Base-by-base conservation (phyloP, 2,329 filamentous ascomycete species). In the Xylariaceae sp. region DNA sequence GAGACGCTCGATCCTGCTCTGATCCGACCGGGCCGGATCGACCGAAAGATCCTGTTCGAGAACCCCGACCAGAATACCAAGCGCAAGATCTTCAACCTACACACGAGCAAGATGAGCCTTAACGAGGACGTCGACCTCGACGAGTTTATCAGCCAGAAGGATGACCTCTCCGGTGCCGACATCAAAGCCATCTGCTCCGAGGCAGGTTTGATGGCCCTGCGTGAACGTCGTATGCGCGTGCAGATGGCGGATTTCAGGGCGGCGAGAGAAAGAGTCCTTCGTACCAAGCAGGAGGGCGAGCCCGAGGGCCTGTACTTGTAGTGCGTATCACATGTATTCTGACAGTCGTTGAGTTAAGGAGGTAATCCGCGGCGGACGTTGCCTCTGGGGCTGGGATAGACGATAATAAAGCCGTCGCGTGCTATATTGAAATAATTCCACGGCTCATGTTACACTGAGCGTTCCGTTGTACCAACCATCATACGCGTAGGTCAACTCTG, bases 141-240 rank as follows among this genome's bases (percentile, higher is more conserved):
- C 68, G 95, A 99, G 77, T 98, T 99, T 71, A 97, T 99, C 73
- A 93, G 87, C 62, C 93, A 98, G 75, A 99, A 99, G 83, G 95
- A 99, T 69, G 96, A 99, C 68, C 82, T 99, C 7, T 96, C 90
- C 3, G 95, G 95, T 75, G 95, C 95, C 37, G 95, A 99, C 76
- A 98, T 99, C 82, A 96, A 98, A 78, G 95, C 95, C 46, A 99
- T 99, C 69, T 99, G 95, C 78, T 96, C 93, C 26, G 95, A 99
- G 74, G 93, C 95, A 43, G 95, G 95, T 75, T 80, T 99, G 71
- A 87, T 98, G 85, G 95, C 95, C 19, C 81, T 99, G 61, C 86
- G 95, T 66, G 95, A 99, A 80, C 85, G 95, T 63, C 88, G 95
- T 71, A 99, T 99, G 95, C 87, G 93, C 53, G 95, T 99, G 56